Conservation (phyloP, 306 rosid genomes). For the Lablab purpureus region DNA sequence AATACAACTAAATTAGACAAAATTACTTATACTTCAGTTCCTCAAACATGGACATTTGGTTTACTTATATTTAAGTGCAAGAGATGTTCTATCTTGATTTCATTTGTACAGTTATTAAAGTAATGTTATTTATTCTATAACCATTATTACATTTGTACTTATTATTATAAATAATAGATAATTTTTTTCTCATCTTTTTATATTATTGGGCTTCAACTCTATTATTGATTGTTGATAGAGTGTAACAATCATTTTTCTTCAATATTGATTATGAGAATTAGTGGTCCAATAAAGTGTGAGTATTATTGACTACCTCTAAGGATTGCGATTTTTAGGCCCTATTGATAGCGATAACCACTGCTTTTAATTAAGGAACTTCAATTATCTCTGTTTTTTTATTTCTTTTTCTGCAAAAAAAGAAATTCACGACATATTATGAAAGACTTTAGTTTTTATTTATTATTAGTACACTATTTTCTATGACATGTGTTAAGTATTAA, state of each 20-base stretch:
- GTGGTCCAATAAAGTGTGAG: conserved; percentile 16
- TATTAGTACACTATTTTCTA: background rate
- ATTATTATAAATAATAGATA: background rate
- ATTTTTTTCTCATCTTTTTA: background rate
- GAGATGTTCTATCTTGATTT: no score
- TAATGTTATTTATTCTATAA: no score
- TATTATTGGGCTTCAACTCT: background rate
- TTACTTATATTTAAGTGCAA: no score
- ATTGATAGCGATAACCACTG: conserved; percentile 12
- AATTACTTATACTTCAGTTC: no score
- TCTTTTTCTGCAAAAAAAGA: background rate
- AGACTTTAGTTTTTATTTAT: background rate
- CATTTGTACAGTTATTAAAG: no score
- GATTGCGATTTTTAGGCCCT: conserved; percentile 34
- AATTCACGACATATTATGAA: background rate
- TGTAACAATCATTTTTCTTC: background rate
- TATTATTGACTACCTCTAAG: background rate
- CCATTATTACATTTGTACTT: no score
- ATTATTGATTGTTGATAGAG: conserved; percentile 10
- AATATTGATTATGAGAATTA: background rate
- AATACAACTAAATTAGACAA: no score
- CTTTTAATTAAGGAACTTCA: background rate
- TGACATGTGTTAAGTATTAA: background rate
- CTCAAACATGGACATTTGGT: no score
- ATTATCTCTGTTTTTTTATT: background rate